Evolutionary conservation across 2,329 filamentous ascomycete species (phyloP).

Genomic region (Phialophora verrucosa): DNA sequence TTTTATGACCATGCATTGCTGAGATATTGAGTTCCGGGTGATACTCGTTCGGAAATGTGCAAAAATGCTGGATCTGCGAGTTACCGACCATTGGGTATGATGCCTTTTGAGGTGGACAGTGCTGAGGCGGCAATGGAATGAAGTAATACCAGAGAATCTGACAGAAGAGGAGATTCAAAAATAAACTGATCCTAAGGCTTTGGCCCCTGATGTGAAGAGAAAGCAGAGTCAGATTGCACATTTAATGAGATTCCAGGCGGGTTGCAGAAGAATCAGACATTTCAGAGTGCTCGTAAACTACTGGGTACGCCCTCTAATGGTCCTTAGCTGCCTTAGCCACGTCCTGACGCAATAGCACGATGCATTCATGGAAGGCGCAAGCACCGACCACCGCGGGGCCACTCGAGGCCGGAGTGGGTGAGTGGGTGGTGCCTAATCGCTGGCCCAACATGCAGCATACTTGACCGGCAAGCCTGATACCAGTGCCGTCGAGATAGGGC

Average conservation of each 20-base stretch:
- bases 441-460: background rate
- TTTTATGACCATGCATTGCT: background rate
- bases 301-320: background rate
- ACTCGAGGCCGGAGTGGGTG: background rate
- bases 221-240: background rate
- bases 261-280: background rate
- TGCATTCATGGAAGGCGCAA: background rate
- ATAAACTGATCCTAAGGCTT: background rate
- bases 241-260: background rate
- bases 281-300: too few species aligned
- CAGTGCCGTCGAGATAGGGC: background rate
- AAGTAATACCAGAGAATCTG: background rate
- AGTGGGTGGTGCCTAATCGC: background rate
- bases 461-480: background rate
- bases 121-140: too few species aligned
- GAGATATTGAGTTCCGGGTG: background rate
- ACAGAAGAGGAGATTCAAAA: background rate
- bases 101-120: too few species aligned
- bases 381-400: slow-evolving; percentile 1
- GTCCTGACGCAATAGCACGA: background rate
- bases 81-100: background rate
- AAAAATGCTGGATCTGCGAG: background rate
- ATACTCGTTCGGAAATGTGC: background rate
- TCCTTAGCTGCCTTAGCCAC: background rate
- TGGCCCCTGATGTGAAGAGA: background rate